Base-by-base conservation (phyloP, 257 asterid genomes). In the Fraxinus pennsylvanica region DNA sequence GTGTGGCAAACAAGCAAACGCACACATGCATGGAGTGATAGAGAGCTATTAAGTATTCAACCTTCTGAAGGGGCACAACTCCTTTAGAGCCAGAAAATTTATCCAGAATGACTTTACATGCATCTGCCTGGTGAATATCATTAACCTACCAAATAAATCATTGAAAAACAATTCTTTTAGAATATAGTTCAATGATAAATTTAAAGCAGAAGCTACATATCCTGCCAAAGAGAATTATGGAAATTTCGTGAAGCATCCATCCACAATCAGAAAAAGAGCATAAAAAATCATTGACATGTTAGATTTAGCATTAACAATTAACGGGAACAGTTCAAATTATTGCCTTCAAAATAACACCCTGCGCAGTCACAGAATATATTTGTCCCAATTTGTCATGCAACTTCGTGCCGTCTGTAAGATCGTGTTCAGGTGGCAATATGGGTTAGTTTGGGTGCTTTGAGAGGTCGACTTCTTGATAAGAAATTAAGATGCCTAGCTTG, bases 31-130 rank as follows among this genome's bases (percentile, higher is more conserved):
- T 36, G 9, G 52, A 25, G 35, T 22, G 68, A 27, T 68, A 54
- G 72, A 21, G 75, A 77, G 36, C 32, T 14, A 74, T 33, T 43
- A 79, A 77, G 74, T 74, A 76, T 1, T 76, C 36, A 78, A 95
- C 98, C 97, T 93, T 88, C 78, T 92, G 90, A 76, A 95, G 97
- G 15, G 93, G 92, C 80, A 90, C 97, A 69, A 93, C 86, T 90
- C 91, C 99, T 86, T 93, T 93, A 30, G 97, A 86, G 39, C 99
- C 99, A 76, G 87, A 93, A 85, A 95, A 95, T 85, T 93, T 95
- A 77, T 97, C 96, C 47, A 98, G 99, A 74, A 93, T 95, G 69
- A 95, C 87, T 90, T 95, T 95, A 87, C 99, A 95, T 59, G 96
- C 86, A 88, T 95, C 92, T 63, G 99, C 94, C 71, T 36, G 92